Conservation (phyloP, 192 early-diverging fungal genomes). For the Chytriomyces sp. region DNA sequence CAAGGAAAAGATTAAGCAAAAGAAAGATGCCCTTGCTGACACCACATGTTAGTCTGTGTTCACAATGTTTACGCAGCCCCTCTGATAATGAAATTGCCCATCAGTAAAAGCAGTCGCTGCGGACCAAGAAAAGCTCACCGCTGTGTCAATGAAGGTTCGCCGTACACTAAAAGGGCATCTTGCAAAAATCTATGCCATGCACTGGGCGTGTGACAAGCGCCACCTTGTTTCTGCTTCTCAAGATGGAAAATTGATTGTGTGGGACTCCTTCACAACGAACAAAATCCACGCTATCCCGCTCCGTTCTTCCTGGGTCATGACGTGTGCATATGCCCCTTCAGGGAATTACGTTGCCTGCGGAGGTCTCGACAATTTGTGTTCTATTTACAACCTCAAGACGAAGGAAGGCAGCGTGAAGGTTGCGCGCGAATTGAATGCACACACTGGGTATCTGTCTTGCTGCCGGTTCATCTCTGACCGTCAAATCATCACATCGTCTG, state of each 20-base stretch:
- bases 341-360: conserved; percentile 99
- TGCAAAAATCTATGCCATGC: conserved; percentile 99
- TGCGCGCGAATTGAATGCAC: conserved; percentile 92
- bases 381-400: conserved; percentile 96
- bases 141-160: conserved; percentile 93
- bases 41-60: conserved; percentile 78
- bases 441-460: conserved; percentile 97
- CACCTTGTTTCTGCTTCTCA: conserved; percentile 98
- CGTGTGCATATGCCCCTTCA: conserved; percentile 97
- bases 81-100: background rate
- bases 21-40: conserved; percentile 91
- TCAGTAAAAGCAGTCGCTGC: conserved; percentile 85
- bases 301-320: conserved; percentile 99
- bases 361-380: conserved; percentile 99
- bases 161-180: conserved; percentile 97
- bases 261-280: conserved; percentile 99
- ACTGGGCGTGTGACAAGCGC: conserved; percentile 97
- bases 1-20: conserved; percentile 95
- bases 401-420: conserved; percentile 93
- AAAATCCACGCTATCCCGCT: conserved; percentile 99
- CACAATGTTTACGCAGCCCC: conserved; percentile 3
- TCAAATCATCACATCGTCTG: conserved; percentile 92
- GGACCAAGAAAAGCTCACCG: conserved; percentile 83
- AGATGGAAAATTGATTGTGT: conserved; percentile 99
- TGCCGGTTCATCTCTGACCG: conserved; percentile 96